phyloP scores from a whole-genome alignment of 257 asterid genomes.

The Oldenlandia corymbosa region DNA sequence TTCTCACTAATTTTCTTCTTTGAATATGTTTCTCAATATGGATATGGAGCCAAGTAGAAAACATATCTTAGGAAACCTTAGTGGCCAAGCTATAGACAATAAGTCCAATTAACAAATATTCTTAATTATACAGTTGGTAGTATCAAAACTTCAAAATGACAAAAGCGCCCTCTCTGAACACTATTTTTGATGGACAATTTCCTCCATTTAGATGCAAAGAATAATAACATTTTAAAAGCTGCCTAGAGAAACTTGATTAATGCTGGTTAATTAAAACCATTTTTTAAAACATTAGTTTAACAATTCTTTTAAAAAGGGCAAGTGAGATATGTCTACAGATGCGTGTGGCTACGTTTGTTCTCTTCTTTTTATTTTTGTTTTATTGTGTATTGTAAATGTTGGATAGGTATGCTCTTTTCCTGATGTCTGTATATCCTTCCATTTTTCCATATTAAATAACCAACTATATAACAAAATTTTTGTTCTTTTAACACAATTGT shows the following conservation, averaged over 20 bases:
- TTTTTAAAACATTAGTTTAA: constrained; percentile 2
- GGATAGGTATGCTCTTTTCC: constrained; percentile 18
- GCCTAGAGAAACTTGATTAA: neutral
- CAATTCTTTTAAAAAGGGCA: constrained; percentile 37
- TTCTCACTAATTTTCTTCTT: no score
- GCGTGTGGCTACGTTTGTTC: constrained; percentile 37
- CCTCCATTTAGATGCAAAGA: constrained; percentile 29
- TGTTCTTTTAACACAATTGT: constrained; percentile 23
- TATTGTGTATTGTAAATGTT: constrained; percentile 16
- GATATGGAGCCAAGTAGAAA: neutral
- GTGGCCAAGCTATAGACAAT: constrained; percentile 26
- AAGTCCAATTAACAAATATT: constrained; percentile 1
- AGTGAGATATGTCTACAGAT: constrained; percentile 21
- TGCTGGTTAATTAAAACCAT: neutral
- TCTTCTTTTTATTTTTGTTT: constrained; percentile 38
- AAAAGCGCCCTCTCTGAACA: constrained; percentile 6
- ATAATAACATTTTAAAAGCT: constrained; percentile 15
- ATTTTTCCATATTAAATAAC: constrained; percentile 15
- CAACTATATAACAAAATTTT: constrained; percentile 20
- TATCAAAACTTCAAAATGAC: neutral
- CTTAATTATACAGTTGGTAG: neutral
- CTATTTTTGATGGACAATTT: constrained; percentile 14
- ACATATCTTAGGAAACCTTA: constrained; percentile 17
- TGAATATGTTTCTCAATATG: no score
- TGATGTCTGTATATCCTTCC: constrained; percentile 24